Conservation (phyloP, 108 stramenopile genomes). For the Hondaea fermentalgiana region DNA sequence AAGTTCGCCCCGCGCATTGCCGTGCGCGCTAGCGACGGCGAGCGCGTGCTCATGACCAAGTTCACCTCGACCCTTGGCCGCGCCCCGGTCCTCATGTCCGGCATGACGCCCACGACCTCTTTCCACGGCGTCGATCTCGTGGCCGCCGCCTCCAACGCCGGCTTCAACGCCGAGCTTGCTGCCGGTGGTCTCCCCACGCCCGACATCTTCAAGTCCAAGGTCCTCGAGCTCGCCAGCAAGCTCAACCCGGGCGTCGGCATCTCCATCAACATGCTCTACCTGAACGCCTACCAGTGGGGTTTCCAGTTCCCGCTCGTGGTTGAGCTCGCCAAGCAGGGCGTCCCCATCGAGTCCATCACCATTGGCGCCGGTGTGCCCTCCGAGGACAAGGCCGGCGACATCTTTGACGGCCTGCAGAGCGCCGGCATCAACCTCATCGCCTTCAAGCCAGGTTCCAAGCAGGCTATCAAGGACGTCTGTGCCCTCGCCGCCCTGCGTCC, state of each 20-base stretch:
- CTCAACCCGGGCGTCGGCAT: slow-evolving; percentile 18
- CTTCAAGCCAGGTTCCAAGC: slow-evolving; percentile 21
- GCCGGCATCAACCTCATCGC: slow-evolving; percentile 13
- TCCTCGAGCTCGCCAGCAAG: not conserved
- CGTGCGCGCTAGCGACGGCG: not conserved
- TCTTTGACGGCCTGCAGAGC: not conserved
- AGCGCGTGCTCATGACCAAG: not conserved
- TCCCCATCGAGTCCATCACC: slow-evolving; percentile 24
- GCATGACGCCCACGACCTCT: slow-evolving; percentile 25
- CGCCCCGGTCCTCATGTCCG: slow-evolving; percentile 18
- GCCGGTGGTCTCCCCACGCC: slow-evolving; percentile 18
- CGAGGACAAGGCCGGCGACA: slow-evolving; percentile 18
- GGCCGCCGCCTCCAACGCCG: slow-evolving; percentile 15
- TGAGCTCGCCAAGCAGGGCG: not conserved
- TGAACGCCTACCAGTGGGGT: slow-evolving; percentile 22
- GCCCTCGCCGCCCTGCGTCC: not conserved
- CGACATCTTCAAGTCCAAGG: not conserved
- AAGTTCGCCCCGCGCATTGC: not conserved
- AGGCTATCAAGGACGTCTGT: not conserved
- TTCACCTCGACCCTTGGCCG: not conserved
- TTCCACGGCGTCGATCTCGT: slow-evolving; percentile 17
- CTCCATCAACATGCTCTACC: slow-evolving; percentile 22
- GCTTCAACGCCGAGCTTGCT: slow-evolving; percentile 17
- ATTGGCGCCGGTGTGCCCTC: slow-evolving; percentile 21
- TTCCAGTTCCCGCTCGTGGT: slow-evolving; percentile 25